These are phyloP conservation scores for Trypanosoma scelopori DNA, from an alignment of 208 protist genomes.

Conservation along the genomic window DNA sequence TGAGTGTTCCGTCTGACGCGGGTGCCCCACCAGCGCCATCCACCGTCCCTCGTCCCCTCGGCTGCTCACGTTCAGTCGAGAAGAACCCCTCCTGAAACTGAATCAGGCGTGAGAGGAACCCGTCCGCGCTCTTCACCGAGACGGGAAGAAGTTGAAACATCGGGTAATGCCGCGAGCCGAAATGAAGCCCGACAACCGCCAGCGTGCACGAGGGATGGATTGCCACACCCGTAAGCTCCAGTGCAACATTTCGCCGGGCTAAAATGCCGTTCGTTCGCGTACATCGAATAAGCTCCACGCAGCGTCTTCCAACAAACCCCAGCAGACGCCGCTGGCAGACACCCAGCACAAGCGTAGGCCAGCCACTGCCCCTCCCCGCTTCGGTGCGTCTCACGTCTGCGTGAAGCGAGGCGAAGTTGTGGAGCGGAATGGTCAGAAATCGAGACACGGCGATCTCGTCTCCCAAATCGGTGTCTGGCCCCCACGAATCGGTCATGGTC, in stretches of 20 bases:
- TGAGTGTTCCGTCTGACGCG: not conserved
- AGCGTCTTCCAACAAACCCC: slow-evolving; percentile 35
- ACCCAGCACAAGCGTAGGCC: slow-evolving; percentile 38
- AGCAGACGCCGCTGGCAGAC: slow-evolving; percentile 41
- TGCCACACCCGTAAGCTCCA: slow-evolving; percentile 47
- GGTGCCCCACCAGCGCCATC: not conserved
- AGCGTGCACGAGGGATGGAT: slow-evolving; percentile 61
- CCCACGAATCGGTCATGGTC: slow-evolving; percentile 16
- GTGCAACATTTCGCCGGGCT: slow-evolving; percentile 29
- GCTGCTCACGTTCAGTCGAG: slow-evolving; percentile 1
- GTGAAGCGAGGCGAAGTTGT: slow-evolving; percentile 5
- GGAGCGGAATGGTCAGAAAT: slow-evolving; percentile 19
- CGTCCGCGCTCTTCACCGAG: slow-evolving; percentile 18
- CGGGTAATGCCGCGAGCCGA: slow-evolving; percentile 29
- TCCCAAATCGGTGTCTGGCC: slow-evolving; percentile 1
- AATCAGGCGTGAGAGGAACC: slow-evolving; percentile 24
- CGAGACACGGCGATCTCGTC: slow-evolving; percentile 22
- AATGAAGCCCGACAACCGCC: slow-evolving; percentile 43
- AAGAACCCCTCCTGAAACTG: slow-evolving; percentile 21
- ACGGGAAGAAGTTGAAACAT: slow-evolving; percentile 49
- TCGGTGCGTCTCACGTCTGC: not conserved
- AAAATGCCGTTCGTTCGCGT: slow-evolving; percentile 27
- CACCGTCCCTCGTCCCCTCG: not conserved
- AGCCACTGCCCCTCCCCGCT: not conserved
- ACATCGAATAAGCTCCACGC: slow-evolving; percentile 54